Conservation (phyloP, 1,139 yeast species). For the Sugiyamaella pinicola region DNA sequence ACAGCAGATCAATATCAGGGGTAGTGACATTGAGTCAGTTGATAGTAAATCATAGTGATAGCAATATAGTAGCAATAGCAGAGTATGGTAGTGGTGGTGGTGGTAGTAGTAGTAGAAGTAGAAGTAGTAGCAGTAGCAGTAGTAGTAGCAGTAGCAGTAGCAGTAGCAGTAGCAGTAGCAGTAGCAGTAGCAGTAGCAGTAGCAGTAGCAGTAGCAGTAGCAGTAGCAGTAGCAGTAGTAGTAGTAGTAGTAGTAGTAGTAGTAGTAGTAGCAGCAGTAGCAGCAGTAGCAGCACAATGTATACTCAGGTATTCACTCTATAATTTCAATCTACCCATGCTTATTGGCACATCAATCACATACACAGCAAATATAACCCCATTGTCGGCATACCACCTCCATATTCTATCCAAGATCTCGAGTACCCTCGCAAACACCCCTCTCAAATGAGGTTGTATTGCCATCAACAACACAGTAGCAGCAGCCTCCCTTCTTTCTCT, state of each 20-base stretch:
- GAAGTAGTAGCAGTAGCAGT: background rate
- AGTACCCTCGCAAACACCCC: conserved; percentile 7
- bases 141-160: background rate
- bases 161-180: background rate
- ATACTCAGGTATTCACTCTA: too few species aligned
- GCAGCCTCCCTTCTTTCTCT: conserved; percentile 8
- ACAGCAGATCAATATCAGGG: too few species aligned
- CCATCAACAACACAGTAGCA: conserved; percentile 19
- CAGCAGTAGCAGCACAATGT: background rate
- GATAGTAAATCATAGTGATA: too few species aligned
- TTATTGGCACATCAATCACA: conserved; percentile 18
- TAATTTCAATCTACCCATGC: conserved; percentile 3
- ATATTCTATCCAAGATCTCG: conserved; percentile 21
- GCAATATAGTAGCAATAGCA: too few species aligned
- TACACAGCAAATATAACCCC: conserved; percentile 19
- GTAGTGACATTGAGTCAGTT: too few species aligned
- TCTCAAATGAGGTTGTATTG: conserved; percentile 13
- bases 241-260: background rate
- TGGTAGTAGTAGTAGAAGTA: background rate
- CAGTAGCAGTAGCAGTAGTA: background rate
- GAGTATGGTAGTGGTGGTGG: background rate
- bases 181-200: background rate
- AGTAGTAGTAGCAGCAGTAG: background rate
- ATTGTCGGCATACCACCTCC: conserved; percentile 14
- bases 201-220: background rate